Base-by-base conservation (phyloP, 352 stramenopile species). In the Globisporangium paroecandrum region DNA sequence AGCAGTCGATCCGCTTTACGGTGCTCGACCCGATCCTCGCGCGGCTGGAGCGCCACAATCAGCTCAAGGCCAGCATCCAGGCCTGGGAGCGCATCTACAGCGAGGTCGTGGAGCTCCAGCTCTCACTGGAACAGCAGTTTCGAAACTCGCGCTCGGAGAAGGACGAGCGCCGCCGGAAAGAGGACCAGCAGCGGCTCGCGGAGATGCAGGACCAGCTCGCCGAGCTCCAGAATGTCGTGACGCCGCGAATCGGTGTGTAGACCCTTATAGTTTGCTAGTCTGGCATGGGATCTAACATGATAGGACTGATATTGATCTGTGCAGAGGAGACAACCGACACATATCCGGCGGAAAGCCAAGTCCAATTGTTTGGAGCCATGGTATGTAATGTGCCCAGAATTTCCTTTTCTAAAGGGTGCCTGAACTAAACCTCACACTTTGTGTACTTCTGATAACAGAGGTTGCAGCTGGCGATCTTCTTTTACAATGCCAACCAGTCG, bases 1-100 rank as follows among this genome's bases (percentile, higher is more conserved):
- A 94, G 46, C 87, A 93, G 66, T 87, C 87, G 3, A 79, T 94
- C 56, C 79, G 83, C 13, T 91, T 94, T 69, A 94, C 84, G 1
- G 80, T 92, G 18, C 25, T 93, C 56, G 84, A 92, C 59, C 84
- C 87, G 8, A 59, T 94, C 4, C 68, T 78, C 51, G 75, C 76
- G 18, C 77, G 74, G 8, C 74, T 94, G 43, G 75, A 89, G 36
- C 75, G 73, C 18, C 77, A 92, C 69, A 67, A 78, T 1, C 58
- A 76, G 12, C 58, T 94, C n/a, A 76, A 73, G 20, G 46, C 68
- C 9, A 65, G 80, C 24, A 74, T 94, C 36, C 47, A 67, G 3
- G 58, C 70, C 13, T 81, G 76, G 66, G 65, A 76, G 9, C 64
- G 67, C 9, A 68, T 83, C 12, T 61, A 70, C 12, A 63, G 56